Conservation (phyloP, 352 stramenopile species). For the Pythium dissotocum region DNA sequence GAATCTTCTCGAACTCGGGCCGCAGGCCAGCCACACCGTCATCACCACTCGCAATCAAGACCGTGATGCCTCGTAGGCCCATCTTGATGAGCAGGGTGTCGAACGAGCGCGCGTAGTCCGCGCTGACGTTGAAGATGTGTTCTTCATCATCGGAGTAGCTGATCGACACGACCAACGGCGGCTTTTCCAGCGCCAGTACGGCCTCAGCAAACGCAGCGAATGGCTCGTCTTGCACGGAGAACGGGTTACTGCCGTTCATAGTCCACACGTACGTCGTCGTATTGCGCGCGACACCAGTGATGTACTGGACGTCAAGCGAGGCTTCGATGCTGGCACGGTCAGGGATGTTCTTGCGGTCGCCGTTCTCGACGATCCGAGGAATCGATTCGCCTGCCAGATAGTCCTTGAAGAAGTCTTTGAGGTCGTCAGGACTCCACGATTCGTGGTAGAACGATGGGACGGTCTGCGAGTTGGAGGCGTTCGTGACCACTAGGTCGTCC, state of each 20-base stretch:
- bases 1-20: conserved; percentile 62
- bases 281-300: conserved; percentile 81
- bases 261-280: conserved; percentile 80
- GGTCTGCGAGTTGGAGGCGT: conserved; percentile 57
- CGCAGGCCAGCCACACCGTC: conserved; percentile 82
- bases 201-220: conserved; percentile 82
- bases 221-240: conserved; percentile 79
- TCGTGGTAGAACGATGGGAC: conserved; percentile 83
- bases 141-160: conserved; percentile 92
- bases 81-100: conserved; percentile 90
- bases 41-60: conserved; percentile 87
- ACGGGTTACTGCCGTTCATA: conserved; percentile 85
- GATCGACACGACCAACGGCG: conserved; percentile 87
- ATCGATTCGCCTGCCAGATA: conserved; percentile 48
- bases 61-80: conserved; percentile 81
- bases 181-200: conserved; percentile 63
- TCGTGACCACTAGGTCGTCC: conserved; percentile 63
- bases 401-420: conserved; percentile 55
- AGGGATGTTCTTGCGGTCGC: conserved; percentile 45
- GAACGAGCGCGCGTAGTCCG: conserved; percentile 74
- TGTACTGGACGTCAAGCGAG: conserved; percentile 90
- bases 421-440: conserved; percentile 53
- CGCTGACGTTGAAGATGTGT: conserved; percentile 75
- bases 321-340: conserved; percentile 60
- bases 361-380: conserved; percentile 59